Base-by-base conservation (phyloP, 2,329 filamentous ascomycete species). In the Neofusicoccum parvum region DNA sequence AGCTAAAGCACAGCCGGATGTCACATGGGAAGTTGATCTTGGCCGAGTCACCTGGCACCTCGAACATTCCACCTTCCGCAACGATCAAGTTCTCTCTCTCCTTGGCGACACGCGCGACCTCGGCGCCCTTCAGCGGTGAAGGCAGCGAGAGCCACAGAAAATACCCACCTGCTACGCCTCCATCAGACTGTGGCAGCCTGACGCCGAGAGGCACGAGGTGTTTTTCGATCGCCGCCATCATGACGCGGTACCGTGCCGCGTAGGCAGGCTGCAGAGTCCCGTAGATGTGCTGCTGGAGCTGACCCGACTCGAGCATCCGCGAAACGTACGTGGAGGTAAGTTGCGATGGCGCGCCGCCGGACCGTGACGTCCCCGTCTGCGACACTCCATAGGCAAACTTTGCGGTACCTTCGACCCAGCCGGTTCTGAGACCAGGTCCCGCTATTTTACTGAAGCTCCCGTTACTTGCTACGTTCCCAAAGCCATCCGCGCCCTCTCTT, bases 381-480 rank as follows among this genome's bases (percentile, higher is more conserved):
- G 82, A 84, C n/a, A 89, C 76, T 12, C 84, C 86, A 71, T 83
- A 83, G 4, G 84, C 83, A 65, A 91, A 78, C 70, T 85, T 88
- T 62, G 83, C 80, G 5, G 87, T 89, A 0, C 86, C 90, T 75
- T 97, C 92, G 1, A 88, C 86, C 94, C 94, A 98, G n/a, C 94
- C 94, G 0, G 91, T 94, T 12, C 94, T 85, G 59, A 91, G 79
- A 0, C 94, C 95, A 0, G 94, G 93, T 0, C 88, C 92, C 34
- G 88, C 85, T 43, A 98, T 88, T 77, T 99, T 99, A 75, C 88
- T 92, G 77, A 98, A 98, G 6, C 90, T 92, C 23, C 91, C 93
- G 75, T 98, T 98, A 72, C 90, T 94, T 41, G 94, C 82, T 10
- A 88, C 86, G 75, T 98, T 89, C 11, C 94, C 93, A 74, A 94